Base-by-base conservation (phyloP, 306 rosid species). In the Elaeagnus macrophylla region DNA sequence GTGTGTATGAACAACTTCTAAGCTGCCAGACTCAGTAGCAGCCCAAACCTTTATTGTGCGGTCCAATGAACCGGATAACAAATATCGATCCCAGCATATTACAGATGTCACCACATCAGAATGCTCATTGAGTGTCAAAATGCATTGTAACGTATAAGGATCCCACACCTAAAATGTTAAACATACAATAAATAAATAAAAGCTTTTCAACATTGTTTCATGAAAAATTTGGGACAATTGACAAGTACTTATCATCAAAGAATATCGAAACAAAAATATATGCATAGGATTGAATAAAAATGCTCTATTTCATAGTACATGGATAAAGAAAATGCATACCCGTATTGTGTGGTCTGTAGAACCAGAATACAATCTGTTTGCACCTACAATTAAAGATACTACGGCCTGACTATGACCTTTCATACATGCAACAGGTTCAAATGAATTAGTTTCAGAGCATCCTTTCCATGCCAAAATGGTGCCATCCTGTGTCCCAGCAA, bases 401-500 rank as follows among this genome's bases (percentile, higher is more conserved):
- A 60, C 73, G 2, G 65, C 62, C 14, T 37, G 43, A 12, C 42
- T 58, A 60, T 81, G 77, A 63, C 81, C 79, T 52, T 40, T 41
- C 6, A 81, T 56, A 44, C 62, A 32, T 20, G 66, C 65, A 48
- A 53, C 65, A 6, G 20, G 19, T n/a, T 59, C 11, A 19, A 82
- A 78, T 12, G 74, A 71, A 51, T 37, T 57, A 0, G 59, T 16
- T 15, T 42, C 57, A 13, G 65, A 13, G 38, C 60, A 17, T 7
- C 61, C 67, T 72, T 51, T 75, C 78, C 80, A 81, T 19, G 48
- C 80, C 39, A 39, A 57, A 14, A 72, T 72, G 37, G 51, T 17
- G 5, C 84, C 78, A 51, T 72, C 79, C 73, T 70, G 72, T 19
- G 73, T 68, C 16, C 71, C 75, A 1, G 72, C 77, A 51, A 80